phyloP scores from a whole-genome alignment of 345 rosid genomes.

The Eucalyptus decipiens region DNA sequence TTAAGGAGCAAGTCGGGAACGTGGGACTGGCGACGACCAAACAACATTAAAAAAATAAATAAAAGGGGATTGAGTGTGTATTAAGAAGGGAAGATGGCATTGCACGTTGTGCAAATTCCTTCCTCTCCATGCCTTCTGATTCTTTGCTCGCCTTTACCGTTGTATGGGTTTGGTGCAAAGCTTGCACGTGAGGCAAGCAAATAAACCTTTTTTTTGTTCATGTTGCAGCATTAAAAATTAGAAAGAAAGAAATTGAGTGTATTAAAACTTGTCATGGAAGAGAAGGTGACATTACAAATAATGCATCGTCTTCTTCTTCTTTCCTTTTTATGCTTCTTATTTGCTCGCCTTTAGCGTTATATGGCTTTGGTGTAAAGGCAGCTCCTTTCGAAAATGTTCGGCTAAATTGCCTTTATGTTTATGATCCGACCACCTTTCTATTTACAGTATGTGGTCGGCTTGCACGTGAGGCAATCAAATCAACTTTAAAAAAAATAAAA shows the following conservation, averaged over 20 bases:
- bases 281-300: not conserved
- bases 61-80: not conserved
- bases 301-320: not conserved
- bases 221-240: not conserved
- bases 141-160: not conserved
- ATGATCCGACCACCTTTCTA: not conserved
- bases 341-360: no score
- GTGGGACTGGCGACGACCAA: not conserved
- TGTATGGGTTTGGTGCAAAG: not conserved
- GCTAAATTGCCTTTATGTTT: not conserved
- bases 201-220: not conserved
- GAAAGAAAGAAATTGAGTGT: not conserved
- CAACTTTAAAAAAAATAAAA: no score
- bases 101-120: not conserved
- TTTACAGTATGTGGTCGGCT: not conserved
- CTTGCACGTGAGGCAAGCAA: not conserved
- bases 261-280: not conserved
- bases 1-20: not conserved
- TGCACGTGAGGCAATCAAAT: not conserved
- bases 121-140: not conserved
- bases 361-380: no score
- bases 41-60: not conserved
- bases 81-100: not conserved
- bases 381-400: no score
- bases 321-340: no score